Evolutionary conservation across 2,329 filamentous ascomycete species (phyloP).

Genomic region (Exophiala phaeomuriformis): DNA sequence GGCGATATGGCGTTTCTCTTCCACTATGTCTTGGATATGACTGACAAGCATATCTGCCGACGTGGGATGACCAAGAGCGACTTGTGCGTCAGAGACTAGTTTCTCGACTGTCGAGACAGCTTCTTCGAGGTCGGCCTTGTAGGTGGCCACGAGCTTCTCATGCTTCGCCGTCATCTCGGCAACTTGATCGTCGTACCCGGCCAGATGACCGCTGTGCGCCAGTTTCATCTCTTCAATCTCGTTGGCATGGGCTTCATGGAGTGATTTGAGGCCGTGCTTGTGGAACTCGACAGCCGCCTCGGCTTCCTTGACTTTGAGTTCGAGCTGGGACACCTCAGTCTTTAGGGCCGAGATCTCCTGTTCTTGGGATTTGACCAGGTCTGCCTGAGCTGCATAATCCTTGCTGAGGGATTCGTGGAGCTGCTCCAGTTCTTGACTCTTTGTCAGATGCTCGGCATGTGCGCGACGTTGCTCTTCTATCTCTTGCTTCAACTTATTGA

Average conservation of each 20-base stretch:
- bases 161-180: conserved; percentile 43
- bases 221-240: conserved; percentile 30
- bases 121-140: conserved; percentile 56
- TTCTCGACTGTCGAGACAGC: conserved; percentile 32
- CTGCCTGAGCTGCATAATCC: conserved; percentile 60
- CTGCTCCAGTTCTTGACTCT: conserved; percentile 66
- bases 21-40: conserved; percentile 25
- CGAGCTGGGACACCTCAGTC: conserved; percentile 22
- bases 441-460: conserved; percentile 60
- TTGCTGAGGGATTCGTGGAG: conserved; percentile 59
- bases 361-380: conserved; percentile 51
- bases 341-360: conserved; percentile 41
- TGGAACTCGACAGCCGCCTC: conserved; percentile 50
- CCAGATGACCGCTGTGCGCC: conserved; percentile 26
- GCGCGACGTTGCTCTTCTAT: conserved; percentile 74
- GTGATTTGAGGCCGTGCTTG: conserved; percentile 36
- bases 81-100: conserved; percentile 19
- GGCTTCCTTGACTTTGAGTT: conserved; percentile 43
- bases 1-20: conserved; percentile 22
- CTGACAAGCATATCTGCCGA: conserved; percentile 26
- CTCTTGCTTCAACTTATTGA: conserved; percentile 60
- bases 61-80: conserved; percentile 26
- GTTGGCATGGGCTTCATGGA: conserved; percentile 34
- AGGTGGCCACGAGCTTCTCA: conserved; percentile 53
- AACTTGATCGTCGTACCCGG: conserved; percentile 34